Conservation (phyloP, 1,284 basidiomycete species). For the Volvariella volvacea region DNA sequence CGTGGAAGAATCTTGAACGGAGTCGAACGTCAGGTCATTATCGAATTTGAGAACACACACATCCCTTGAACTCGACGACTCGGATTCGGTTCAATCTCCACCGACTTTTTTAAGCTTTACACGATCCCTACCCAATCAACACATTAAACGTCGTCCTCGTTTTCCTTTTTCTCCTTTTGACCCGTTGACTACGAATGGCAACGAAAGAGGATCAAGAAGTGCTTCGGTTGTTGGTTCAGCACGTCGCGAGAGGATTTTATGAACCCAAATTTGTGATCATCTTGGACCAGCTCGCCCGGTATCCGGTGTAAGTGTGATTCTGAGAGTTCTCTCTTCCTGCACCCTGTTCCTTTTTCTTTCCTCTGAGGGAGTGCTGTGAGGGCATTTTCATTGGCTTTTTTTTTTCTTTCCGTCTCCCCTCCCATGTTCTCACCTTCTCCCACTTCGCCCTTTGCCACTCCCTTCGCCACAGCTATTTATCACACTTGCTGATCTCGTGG, state of each 20-base stretch:
- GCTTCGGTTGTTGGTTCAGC: slow-evolving; percentile 80
- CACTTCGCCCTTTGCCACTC: slow-evolving; percentile 12
- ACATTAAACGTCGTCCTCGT: too few species aligned
- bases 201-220: slow-evolving; percentile 71
- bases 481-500: slow-evolving; percentile 14
- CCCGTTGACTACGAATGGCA: slow-evolving; percentile 34
- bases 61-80: too few species aligned
- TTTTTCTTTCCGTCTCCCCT: slow-evolving; percentile 6
- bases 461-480: slow-evolving; percentile 18
- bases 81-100: too few species aligned
- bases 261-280: slow-evolving; percentile 89
- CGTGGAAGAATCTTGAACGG: too few species aligned
- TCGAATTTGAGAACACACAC: too few species aligned
- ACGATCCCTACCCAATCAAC: too few species aligned
- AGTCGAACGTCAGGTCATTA: too few species aligned
- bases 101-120: too few species aligned
- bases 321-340: too few species aligned
- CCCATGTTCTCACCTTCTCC: slow-evolving; percentile 4
- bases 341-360: slow-evolving; percentile 12
- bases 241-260: slow-evolving; percentile 92
- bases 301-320: slow-evolving; percentile 80
- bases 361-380: too few species aligned
- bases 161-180: too few species aligned
- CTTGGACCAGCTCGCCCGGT: slow-evolving; percentile 86
- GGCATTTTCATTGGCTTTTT: slow-evolving; percentile 8